These are phyloP conservation scores for Orbilia javanica DNA, from an alignment of 2,329 filamentous ascomycete species.

Conservation along the genomic window DNA sequence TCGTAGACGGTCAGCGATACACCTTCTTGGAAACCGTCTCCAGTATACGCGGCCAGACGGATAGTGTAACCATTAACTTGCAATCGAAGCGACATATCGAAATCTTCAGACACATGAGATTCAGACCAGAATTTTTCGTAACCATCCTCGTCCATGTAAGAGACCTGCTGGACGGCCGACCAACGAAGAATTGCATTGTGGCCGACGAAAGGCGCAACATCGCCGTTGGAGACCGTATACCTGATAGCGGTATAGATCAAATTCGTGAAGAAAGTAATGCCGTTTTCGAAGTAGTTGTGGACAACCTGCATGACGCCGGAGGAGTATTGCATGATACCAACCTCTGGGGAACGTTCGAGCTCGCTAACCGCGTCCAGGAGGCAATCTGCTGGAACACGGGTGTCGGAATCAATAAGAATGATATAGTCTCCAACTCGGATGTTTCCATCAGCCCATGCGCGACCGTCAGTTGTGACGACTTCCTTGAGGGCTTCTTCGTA, in stretches of 20 bases:
- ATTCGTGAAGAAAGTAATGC: conserved; percentile 79
- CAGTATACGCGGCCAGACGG: conserved; percentile 78
- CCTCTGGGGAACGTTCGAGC: conserved; percentile 82
- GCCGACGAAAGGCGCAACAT: conserved; percentile 83
- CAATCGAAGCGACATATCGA: conserved; percentile 83
- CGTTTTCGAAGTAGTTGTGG: conserved; percentile 78
- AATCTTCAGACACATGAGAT: conserved; percentile 82
- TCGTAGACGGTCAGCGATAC: conserved; percentile 87
- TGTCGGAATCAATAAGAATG: conserved; percentile 82
- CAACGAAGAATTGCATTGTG: conserved; percentile 82
- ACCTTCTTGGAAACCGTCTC: conserved; percentile 84
- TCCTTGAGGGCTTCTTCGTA: conserved; percentile 76
- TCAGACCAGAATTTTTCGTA: conserved; percentile 87
- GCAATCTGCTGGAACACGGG: conserved; percentile 81
- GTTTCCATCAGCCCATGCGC: conserved; percentile 85
- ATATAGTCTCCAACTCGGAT: conserved; percentile 89
- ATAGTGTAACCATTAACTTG: conserved; percentile 80
- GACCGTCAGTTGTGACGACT: conserved; percentile 75
- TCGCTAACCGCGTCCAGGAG: conserved; percentile 83
- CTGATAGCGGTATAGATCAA: conserved; percentile 82
- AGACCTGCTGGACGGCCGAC: conserved; percentile 80
- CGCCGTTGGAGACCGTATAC: conserved; percentile 81
- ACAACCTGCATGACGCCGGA: conserved; percentile 85
- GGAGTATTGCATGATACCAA: conserved; percentile 82
- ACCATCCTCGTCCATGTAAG: conserved; percentile 77